phyloP scores from a whole-genome alignment of 148 eudicot genomes.

The Salicornia ramosissima region DNA sequence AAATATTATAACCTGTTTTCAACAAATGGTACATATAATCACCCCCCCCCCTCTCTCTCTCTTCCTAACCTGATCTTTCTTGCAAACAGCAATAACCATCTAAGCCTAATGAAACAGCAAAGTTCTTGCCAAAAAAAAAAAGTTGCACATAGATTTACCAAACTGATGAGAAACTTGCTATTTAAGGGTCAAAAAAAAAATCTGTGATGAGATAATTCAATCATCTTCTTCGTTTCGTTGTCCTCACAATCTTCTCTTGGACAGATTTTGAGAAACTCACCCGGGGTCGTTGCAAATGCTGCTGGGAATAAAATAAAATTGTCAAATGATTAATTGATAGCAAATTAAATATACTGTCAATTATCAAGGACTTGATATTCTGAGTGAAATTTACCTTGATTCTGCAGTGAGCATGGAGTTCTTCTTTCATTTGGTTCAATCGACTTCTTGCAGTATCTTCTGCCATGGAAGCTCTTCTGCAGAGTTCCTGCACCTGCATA shows the following conservation, averaged over 20 bases:
- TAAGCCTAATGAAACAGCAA: not conserved
- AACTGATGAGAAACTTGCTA: not conserved
- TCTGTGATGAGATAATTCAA: not conserved
- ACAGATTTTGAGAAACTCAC: conserved; percentile 43
- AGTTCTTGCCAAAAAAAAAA: not conserved
- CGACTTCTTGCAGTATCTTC: conserved; percentile 35
- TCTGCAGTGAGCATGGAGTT: conserved; percentile 55
- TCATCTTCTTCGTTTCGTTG: conserved; percentile 9
- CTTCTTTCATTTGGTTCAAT: conserved; percentile 44
- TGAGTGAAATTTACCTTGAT: conserved; percentile 34
- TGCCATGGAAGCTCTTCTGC: conserved; percentile 36
- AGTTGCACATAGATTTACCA: not conserved
- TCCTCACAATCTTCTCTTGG: conserved; percentile 18
- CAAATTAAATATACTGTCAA: not conserved
- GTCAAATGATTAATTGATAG: not conserved
- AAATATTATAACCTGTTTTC: too few relatives aligned
- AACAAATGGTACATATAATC: too few relatives aligned
- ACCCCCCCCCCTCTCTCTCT: too few relatives aligned
- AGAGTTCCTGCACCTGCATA: conserved; percentile 45
- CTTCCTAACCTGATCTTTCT: not conserved
- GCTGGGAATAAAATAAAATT: conserved; percentile 18
- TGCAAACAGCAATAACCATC: not conserved
- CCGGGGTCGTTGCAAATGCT: conserved; percentile 49
- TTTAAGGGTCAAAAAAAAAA: not conserved
- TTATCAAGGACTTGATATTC: not conserved